Conservation (phyloP, 345 rosid genomes). For the Nephelium lappaceum region DNA sequence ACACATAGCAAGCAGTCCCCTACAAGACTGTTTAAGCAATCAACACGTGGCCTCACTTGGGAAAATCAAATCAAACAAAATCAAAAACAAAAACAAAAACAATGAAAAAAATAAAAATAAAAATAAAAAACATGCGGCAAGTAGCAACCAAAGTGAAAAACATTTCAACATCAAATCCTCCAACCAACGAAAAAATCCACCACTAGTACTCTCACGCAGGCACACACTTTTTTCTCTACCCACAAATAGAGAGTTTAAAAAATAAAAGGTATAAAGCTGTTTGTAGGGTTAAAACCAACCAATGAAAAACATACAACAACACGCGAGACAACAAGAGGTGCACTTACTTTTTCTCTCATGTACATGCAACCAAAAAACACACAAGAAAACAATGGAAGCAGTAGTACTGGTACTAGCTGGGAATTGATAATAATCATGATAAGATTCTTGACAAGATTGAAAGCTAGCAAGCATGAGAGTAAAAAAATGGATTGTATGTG, state of each 20-base stretch:
- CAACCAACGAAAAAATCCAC: background rate
- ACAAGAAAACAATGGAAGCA: background rate
- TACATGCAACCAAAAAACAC: background rate
- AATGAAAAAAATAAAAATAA: too few relatives aligned
- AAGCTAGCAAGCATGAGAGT: background rate
- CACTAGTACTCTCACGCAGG: background rate
- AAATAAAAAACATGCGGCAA: background rate
- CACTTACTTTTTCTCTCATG: background rate
- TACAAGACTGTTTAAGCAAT: background rate
- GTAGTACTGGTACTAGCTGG: background rate
- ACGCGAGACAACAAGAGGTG: background rate
- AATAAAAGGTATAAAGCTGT: background rate
- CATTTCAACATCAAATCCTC: conserved; percentile 14
- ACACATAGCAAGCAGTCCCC: background rate
- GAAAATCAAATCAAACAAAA: background rate
- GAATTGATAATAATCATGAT: background rate
- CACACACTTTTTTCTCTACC: background rate
- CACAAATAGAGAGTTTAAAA: conserved; percentile 1
- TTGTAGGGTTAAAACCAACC: background rate
- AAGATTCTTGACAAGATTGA: conserved; percentile 22
- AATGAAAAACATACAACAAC: background rate
- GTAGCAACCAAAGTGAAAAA: background rate
- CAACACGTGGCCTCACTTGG: background rate
- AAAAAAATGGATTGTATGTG: too few relatives aligned
- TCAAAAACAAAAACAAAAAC: background rate